Evolutionary conservation across 306 rosid species (phyloP), one percentile per base, ranked within the genome.

Genomic region (Lathyrus tuberosus): DNA sequence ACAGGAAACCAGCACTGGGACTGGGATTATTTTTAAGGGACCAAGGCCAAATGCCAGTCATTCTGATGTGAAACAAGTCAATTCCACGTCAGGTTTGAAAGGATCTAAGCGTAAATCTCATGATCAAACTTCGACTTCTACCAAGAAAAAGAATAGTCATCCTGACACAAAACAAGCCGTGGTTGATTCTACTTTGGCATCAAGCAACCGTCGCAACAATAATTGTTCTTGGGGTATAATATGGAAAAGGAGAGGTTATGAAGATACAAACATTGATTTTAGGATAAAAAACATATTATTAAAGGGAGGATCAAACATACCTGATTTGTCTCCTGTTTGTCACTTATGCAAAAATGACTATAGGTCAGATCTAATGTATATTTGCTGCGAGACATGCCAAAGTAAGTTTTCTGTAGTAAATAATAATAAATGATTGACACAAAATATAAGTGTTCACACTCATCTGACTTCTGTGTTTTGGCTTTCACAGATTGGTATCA

Each of bases 401-500:
- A 80, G 99, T 95, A 78, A 82, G 99, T 80, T 63, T 58, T 71
- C 69, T 80, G 53, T 41, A 28, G 9, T 43, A 15, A 74, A 37
- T 38, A 65, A 37, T 38, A 69, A 53, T 53, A 12, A 73, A 41
- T 42, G 70, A 47, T 51, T 35, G 49, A 59, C 53, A 38, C 5
- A 30, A 6, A 22, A 51, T 63, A 3, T 0, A 58, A 49, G 22
- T 47, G 10, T 14, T 60, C 59, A 42, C 10, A 18, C 47, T 69
- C 16, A 47, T 42, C n/a, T 79, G 67, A 35, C 35, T 60, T 24
- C 11, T 62, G 26, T 35, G 54, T 65, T 13, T 13, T 78, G 31
- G 42, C 66, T 84, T 73, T 82, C 76, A 30, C 93, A 94, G 98
- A 91, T 79, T 95, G 99, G 99, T 89, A 79, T 83, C 99, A 95